A percentile compares a stretch with the other conserved stretches of the same genome.
Conservation (phyloP, 768 basidiomycete genomes). For the Tephrocybe rancida region DNA sequence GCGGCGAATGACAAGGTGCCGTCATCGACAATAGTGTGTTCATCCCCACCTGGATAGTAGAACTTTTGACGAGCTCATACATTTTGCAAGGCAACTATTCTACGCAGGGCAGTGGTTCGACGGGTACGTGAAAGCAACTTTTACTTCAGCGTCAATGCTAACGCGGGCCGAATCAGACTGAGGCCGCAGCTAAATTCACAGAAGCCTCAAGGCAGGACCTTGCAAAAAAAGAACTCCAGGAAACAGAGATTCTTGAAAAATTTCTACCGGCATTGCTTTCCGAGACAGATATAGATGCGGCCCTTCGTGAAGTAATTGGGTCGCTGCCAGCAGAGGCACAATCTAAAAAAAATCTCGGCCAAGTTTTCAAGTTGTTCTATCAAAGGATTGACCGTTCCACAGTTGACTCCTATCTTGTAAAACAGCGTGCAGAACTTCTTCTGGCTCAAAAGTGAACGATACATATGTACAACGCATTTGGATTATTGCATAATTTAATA, state of each 20-base stretch:
- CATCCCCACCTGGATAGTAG: neutral
- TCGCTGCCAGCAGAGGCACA: conserved; percentile 24
- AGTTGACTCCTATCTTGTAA: conserved; percentile 62
- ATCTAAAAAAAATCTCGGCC: conserved; percentile 42
- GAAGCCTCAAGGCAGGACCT: conserved; percentile 65
- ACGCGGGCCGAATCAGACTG: conserved; percentile 39
- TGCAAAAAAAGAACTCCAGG: conserved; percentile 59
- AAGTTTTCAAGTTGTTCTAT: conserved; percentile 68
- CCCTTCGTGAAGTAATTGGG: conserved; percentile 45
- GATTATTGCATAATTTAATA: conserved; percentile 6
- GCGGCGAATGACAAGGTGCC: conserved; percentile 39
- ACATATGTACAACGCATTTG: neutral
- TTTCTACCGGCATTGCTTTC: conserved; percentile 65
- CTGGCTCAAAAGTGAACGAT: conserved; percentile 21
- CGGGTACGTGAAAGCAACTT: conserved; percentile 48
- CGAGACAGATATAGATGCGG: conserved; percentile 53
- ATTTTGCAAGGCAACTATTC: conserved; percentile 35
- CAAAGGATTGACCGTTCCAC: conserved; percentile 56
- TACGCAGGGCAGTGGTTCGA: conserved; percentile 59
- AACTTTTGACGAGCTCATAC: neutral
- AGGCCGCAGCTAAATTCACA: conserved; percentile 57
- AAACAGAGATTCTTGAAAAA: conserved; percentile 54
- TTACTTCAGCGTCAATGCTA: neutral
- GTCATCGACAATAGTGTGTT: conserved; percentile 47
- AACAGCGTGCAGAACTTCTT: conserved; percentile 46